Conservation (phyloP, 768 basidiomycete species). For the Pleurotus tuber-regium region DNA sequence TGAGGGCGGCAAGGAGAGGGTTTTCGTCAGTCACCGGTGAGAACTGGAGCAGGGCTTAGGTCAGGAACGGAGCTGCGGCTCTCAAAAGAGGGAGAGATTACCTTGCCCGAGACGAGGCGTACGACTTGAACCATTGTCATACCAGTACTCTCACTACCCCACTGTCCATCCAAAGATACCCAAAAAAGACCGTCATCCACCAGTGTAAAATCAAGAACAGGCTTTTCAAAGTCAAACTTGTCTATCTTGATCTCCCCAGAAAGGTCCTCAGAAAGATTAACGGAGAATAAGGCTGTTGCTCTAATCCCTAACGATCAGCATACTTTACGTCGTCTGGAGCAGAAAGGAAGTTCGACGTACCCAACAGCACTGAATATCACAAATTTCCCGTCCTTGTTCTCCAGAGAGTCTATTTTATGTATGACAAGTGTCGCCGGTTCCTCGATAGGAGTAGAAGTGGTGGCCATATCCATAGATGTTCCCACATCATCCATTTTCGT, state of each 20-base stretch:
- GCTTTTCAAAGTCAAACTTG: slow-evolving; percentile 49
- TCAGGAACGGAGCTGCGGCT: slow-evolving; percentile 4
- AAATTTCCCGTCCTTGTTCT: slow-evolving; percentile 31
- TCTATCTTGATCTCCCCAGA: slow-evolving; percentile 25
- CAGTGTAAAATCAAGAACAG: slow-evolving; percentile 58
- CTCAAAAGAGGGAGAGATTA: slow-evolving; percentile 14
- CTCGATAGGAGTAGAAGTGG: not conserved
- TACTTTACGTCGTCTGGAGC: too few species aligned
- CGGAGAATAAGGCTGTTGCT: slow-evolving; percentile 64
- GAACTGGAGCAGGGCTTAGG: not conserved
- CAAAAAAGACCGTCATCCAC: slow-evolving; percentile 36
- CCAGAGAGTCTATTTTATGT: slow-evolving; percentile 48
- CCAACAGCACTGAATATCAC: slow-evolving; percentile 73
- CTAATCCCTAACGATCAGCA: slow-evolving; percentile 31
- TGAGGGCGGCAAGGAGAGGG: slow-evolving; percentile 42
- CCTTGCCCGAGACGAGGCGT: slow-evolving; percentile 37
- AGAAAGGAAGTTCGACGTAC: slow-evolving; percentile 37
- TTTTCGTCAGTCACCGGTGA: not conserved
- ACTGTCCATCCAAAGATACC: slow-evolving; percentile 49
- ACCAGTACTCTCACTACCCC: slow-evolving; percentile 20
- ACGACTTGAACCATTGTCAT: slow-evolving; percentile 26
- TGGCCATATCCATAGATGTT: not conserved
- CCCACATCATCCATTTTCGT: slow-evolving; percentile 20
- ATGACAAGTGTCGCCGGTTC: slow-evolving; percentile 42
- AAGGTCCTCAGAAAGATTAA: slow-evolving; percentile 23